A percentile compares a stretch with the other conserved stretches of the same genome.
Evolutionary conservation across 257 asterid genomes (phyloP).

Genomic region (Primulina eburnea): DNA sequence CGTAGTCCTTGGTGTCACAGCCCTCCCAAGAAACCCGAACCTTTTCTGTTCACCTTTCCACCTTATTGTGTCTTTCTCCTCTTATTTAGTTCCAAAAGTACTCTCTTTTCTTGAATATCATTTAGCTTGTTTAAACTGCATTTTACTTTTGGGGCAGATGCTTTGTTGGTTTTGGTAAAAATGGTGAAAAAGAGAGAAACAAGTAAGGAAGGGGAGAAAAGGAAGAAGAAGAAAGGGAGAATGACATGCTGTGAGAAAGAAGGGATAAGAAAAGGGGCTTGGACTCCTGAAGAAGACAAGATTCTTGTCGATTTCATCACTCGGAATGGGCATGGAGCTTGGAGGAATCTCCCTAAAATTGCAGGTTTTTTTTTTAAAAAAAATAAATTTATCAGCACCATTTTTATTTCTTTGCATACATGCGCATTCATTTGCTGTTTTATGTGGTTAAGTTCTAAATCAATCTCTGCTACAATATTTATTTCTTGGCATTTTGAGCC

Average conservation of each 20-base stretch:
- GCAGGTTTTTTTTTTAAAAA: slow-evolving; percentile 40
- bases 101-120: neutral
- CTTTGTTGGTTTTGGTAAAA: slow-evolving; percentile 22
- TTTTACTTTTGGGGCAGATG: slow-evolving; percentile 11
- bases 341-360: slow-evolving; percentile 68
- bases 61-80: neutral
- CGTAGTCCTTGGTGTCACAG: neutral
- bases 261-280: slow-evolving; percentile 56
- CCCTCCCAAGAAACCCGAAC: slow-evolving; percentile 18
- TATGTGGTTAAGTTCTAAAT: neutral
- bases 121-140: neutral
- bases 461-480: neutral
- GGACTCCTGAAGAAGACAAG: slow-evolving; percentile 76
- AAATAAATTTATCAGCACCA: neutral
- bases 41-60: slow-evolving; percentile 9
- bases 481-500: neutral
- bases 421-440: neutral
- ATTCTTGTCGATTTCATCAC: slow-evolving; percentile 60
- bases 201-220: slow-evolving; percentile 13
- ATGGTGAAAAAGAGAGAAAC: slow-evolving; percentile 38
- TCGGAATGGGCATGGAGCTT: slow-evolving; percentile 54
- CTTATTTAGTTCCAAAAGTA: neutral
- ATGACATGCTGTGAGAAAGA: slow-evolving; percentile 52
- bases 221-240: slow-evolving; percentile 35
- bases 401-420: neutral